phyloP scores from a whole-genome alignment of 1,284 basidiomycete species.

The Golubevia sp. region DNA sequence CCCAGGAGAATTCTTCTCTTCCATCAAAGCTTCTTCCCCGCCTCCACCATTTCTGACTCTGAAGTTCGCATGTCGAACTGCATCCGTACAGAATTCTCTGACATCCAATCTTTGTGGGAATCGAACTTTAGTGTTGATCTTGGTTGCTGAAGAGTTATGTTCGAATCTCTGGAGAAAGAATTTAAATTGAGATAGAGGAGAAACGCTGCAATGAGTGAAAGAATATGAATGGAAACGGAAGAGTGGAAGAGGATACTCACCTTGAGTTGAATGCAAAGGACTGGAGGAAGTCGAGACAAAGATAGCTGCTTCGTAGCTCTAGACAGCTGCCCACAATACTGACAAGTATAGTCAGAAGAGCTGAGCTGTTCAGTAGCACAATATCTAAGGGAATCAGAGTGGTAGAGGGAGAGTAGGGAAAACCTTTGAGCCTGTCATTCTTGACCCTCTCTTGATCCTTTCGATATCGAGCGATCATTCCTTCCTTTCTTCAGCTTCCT shows the following conservation, averaged over 20 bases:
- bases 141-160: conserved; percentile 29
- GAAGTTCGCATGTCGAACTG: conserved; percentile 10
- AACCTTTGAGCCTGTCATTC: too few species aligned
- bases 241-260: conserved; percentile 63
- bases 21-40: conserved; percentile 4
- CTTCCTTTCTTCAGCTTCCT: conserved; percentile 70
- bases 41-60: background rate
- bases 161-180: conserved; percentile 39
- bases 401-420: conserved; percentile 19
- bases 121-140: conserved; percentile 51
- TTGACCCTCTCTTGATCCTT: conserved; percentile 33
- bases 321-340: conserved; percentile 65
- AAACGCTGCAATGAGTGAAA: background rate
- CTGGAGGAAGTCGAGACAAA: conserved; percentile 82
- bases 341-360: conserved; percentile 66
- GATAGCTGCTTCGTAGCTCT: conserved; percentile 78
- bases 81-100: conserved; percentile 37
- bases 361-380: conserved; percentile 47
- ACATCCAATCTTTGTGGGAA: conserved; percentile 50
- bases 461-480: conserved; percentile 22
- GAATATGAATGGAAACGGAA: background rate
- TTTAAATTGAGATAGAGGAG: background rate
- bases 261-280: conserved; percentile 94
- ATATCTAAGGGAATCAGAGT: conserved; percentile 16
- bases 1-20: background rate